Evolutionary conservation across 495 filamentous ascomycete genomes (phyloP), one percentile per base, ranked within the genome.

Genomic region (Podospora anserina): DNA sequence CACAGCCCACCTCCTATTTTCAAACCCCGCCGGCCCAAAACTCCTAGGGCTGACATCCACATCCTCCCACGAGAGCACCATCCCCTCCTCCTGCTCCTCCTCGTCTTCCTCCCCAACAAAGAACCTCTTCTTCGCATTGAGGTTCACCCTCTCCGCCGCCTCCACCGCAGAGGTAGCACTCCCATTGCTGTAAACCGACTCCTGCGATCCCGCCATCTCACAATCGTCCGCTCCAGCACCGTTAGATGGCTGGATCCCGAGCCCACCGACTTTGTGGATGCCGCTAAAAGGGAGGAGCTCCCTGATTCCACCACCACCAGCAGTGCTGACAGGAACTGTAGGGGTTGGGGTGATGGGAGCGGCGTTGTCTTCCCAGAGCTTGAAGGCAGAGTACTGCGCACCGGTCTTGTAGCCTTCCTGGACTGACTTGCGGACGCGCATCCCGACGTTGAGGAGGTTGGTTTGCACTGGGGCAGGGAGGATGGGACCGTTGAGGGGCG

Each of bases 401-500:
- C 86, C 85, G 15, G 91, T 94, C 80, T 94, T 96, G 82, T 97
- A 96, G 64, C 94, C 94, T 67, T 97, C 93, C 0, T 92, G 91
- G 3, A 98, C 88, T 11, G 90, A 89, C 79, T 98, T 97, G 68
- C 94, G 90, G 63, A 98, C 86, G 44, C 93, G 88, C 92, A 97
- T 96, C 71, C 94, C 94, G 64, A 98, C 94, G 68, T 84, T 90
- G 4, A 97, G 82, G 16, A 97, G 88, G 18, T 89, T 89, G 18
- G 92, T 82, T 77, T 95, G 92, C 26, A 96, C 84, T 23, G 81
- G 82, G 9, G 79, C 75, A 9, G 92, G 86, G 20, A 92, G 82
- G 26, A 79, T 71, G 30, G 85, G 86, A 63, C 78, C 79, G 20
- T 82, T 84, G 7, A 80, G 71, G 15, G 39, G 39, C 80, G 76